Percentiles rank a stretch among this genome's conserved stretches.
Conservation (phyloP, 1,139 yeast species). For the Taiozyma onychis region DNA sequence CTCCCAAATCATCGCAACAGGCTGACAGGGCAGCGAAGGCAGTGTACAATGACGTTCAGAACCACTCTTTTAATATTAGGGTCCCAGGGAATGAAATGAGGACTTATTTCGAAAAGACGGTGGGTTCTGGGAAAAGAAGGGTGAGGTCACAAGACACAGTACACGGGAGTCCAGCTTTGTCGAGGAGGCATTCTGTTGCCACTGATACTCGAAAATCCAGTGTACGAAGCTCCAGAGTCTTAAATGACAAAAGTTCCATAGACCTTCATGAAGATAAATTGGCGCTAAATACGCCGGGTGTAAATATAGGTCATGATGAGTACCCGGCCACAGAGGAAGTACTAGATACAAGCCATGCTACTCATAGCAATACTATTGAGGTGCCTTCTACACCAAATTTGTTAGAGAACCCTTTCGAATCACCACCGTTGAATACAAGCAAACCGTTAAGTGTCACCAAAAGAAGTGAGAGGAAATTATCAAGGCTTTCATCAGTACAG, state of each 20-base stretch:
- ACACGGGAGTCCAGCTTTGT: not conserved
- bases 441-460: not conserved
- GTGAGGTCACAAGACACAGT: not conserved
- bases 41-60: conserved; percentile 15
- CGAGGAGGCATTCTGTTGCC: not conserved
- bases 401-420: not conserved
- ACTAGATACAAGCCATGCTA: not conserved
- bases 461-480: not conserved
- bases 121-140: not conserved
- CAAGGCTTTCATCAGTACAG: not conserved
- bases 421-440: not conserved
- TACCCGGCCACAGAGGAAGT: not conserved
- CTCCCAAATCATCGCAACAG: not conserved
- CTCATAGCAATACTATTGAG: not conserved
- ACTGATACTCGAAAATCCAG: not conserved
- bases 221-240: not conserved
- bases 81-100: conserved; percentile 13
- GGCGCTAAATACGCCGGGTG: not conserved
- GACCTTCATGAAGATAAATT: not conserved
- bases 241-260: not conserved
- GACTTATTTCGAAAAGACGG: conserved; percentile 4
- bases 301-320: not conserved
- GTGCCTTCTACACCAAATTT: not conserved
- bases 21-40: conserved; percentile 4
- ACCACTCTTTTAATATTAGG: conserved; percentile 15